Evolutionary conservation across 148 eudicot species (phyloP).

Genomic region (Gaultheria prostrata): DNA sequence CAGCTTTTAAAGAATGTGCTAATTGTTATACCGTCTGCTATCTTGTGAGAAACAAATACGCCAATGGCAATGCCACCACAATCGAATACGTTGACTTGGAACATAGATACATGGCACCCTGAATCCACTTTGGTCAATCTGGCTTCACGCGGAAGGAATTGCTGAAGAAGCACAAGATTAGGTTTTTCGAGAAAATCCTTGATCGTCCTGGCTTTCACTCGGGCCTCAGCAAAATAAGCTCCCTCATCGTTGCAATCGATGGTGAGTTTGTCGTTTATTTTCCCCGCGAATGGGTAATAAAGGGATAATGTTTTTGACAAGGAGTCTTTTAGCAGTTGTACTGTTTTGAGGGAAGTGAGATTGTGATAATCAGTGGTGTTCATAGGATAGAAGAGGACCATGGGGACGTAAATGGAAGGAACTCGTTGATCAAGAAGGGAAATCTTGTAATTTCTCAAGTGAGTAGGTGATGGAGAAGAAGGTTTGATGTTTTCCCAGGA

Average conservation of each 20-base stretch:
- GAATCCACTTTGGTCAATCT: not conserved
- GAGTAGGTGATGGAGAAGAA: conserved; percentile 36
- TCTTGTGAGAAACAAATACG: not conserved
- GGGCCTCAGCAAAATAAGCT: not conserved
- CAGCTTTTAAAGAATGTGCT: not conserved
- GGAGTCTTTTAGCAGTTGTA: conserved; percentile 21
- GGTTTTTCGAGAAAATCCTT: not conserved
- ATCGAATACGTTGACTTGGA: conserved; percentile 16
- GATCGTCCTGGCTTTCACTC: not conserved
- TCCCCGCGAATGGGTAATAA: conserved; percentile 42
- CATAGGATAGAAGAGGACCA: conserved; percentile 17
- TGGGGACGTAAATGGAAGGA: conserved; percentile 27
- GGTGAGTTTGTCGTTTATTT: conserved; percentile 10
- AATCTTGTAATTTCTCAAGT: conserved; percentile 25
- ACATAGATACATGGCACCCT: not conserved
- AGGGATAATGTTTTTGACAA: conserved; percentile 26
- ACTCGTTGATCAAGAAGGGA: conserved; percentile 38
- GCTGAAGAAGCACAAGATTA: not conserved
- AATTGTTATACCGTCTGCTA: not conserved
- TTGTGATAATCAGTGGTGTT: too few species aligned
- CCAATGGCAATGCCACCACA: conserved; percentile 15
- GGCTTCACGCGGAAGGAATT: not conserved
- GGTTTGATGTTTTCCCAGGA: conserved; percentile 40
- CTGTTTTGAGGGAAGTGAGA: too few species aligned
- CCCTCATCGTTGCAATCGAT: conserved; percentile 37